Evolutionary conservation across 345 rosid genomes (phyloP), one percentile per base, ranked within the genome.

Genomic region (Alliaria petiolata): DNA sequence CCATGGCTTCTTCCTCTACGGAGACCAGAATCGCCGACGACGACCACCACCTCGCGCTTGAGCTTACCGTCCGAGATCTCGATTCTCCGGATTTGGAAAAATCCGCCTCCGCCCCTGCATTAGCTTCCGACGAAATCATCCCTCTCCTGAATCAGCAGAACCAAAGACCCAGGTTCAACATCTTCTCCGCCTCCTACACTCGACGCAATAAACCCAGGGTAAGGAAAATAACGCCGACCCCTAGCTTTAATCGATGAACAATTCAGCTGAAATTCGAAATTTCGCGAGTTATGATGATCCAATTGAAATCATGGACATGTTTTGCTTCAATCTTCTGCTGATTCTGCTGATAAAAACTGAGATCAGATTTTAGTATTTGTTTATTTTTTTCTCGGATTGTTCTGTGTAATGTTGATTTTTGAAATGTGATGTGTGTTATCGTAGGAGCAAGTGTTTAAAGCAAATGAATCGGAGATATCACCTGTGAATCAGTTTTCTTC

Each of bases 121-220:
- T 72, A 12, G 71, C 67, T 42, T 85, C 83, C 43, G 93, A 81
- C 54, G 98, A 93, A 77, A 87, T 85, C 53, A 64, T 74, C 14
- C 96, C 97, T 76, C 90, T 90, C 31, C 55, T 93, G 67, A 80
- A 61, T 40, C 89, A 76, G 72, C 88, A 75, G 70, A 62, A 79
- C 6, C 84, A 82, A 62, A 81, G 81, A 82, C 96, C 97, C 60
- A 90, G 85, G 76, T 68, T 89, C 85, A 87, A 84, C 76, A 89
- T 90, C 59, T 93, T 93, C 80, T 80, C 96, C 34, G 46, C 86
- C 65, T 81, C 91, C n/a, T 76, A 79, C 71, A 68, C 92, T 54
- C 90, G 92, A 22, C 79, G 86, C 78, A 86, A 76, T 22, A 22
- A 22, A 77, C 85, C 92, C 14, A 86, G 89, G 82, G 96, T 88